Evolutionary conservation across 75 land plant species (phyloP), one percentile per base, ranked within the genome.

Genomic region (Cryptomeria japonica): DNA sequence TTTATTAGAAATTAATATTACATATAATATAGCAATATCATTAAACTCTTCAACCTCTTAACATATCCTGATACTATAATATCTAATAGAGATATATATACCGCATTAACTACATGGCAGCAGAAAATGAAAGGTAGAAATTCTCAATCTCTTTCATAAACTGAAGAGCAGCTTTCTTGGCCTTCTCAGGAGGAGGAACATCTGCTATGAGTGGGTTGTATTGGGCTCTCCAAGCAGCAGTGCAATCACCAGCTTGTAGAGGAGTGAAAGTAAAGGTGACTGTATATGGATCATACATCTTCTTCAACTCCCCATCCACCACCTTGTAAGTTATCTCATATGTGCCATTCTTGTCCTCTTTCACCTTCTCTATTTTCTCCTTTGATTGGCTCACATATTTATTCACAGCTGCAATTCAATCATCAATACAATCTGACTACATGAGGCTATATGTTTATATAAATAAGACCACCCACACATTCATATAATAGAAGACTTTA

Each of bases 241-340:
- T 76, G 84, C 92, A 91, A 61, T 83, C 80, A 12, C 70, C 18
- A 18, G 80, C 87, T 36, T 84, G 49, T 18, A 85, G 11, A 10
- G 88, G 90, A 36, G 25, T 51, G 87, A 91, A 91, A 16, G 89
- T 39, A 86, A 91, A 91, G 64, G 90, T 91, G 72, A 89, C 90
- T 83, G 37, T 89, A 46, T 91, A 91, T 5, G 92, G 90, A 87
- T 91, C 89, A 58, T 91, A 89, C 89, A 91, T 91, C 41, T 86
- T 80, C 75, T 31, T 80, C 78, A 91, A 83, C 70, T 89, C 89
- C 3, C 92, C 90, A 16, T 70, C 85, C 7, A 89, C 15, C 39
- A 91, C 90, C 5, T 44, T 55, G 58, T 91, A 89, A 6, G 80
- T 83, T 68, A 91, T 85, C 31, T 44, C 46, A n/a, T 39, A 44